Conservation (phyloP, 768 basidiomycete genomes). For the Austroboletus festivus region DNA sequence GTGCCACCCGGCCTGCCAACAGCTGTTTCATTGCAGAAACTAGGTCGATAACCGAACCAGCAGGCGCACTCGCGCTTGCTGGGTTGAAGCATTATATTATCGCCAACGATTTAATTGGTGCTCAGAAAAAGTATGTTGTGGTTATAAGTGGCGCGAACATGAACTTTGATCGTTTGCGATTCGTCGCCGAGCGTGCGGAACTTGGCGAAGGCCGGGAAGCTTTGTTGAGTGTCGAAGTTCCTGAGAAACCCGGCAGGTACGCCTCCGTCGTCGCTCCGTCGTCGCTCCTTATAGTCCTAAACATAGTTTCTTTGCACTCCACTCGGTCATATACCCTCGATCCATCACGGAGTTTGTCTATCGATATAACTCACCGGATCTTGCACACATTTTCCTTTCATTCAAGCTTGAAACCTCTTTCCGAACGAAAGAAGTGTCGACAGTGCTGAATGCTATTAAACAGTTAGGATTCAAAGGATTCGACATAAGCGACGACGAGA, state of each 20-base stretch:
- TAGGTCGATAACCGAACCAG: slow-evolving; percentile 92
- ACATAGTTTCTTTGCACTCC: slow-evolving; percentile 79
- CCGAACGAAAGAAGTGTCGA: slow-evolving; percentile 58
- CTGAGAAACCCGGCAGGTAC: slow-evolving; percentile 88
- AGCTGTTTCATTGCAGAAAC: slow-evolving; percentile 52
- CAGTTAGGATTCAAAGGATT: slow-evolving; percentile 72
- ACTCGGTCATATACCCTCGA: slow-evolving; percentile 85
- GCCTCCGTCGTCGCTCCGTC: slow-evolving; percentile 14
- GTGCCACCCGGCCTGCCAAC: neutral
- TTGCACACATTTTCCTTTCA: slow-evolving; percentile 87
- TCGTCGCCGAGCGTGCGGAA: slow-evolving; percentile 98
- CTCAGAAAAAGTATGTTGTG: slow-evolving; percentile 85
- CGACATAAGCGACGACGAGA: slow-evolving; percentile 93
- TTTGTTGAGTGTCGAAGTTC: slow-evolving; percentile 89
- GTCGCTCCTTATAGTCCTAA: slow-evolving; percentile 1
- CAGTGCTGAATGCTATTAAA: slow-evolving; percentile 62
- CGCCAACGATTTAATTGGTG: slow-evolving; percentile 75
- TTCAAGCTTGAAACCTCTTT: slow-evolving; percentile 68
- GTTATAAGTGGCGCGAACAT: slow-evolving; percentile 97
- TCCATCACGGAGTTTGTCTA: slow-evolving; percentile 96
- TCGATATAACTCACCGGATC: slow-evolving; percentile 70
- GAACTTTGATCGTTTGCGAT: slow-evolving; percentile 96
- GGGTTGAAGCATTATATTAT: slow-evolving; percentile 87
- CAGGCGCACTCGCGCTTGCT: slow-evolving; percentile 90
- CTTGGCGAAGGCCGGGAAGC: slow-evolving; percentile 95